Base-by-base conservation (phyloP, 1,139 yeast genomes). In the Candida sanyaensis region DNA sequence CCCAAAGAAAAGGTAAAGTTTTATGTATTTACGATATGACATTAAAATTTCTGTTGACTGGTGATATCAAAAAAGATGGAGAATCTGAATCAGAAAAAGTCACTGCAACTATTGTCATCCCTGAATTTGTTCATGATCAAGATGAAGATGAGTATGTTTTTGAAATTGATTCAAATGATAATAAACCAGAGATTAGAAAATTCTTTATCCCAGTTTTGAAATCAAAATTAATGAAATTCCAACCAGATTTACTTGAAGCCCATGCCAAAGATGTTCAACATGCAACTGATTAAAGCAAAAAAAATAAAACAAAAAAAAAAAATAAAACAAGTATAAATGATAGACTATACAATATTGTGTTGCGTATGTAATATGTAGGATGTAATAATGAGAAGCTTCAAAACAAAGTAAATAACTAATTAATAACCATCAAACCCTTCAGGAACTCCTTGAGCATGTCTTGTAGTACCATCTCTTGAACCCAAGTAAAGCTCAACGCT, bases 391-490 rank as follows among this genome's bases (percentile, higher is more conserved):
- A 17, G 21, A 17, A 17, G 21, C 17, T 6, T 5, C 6, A 11
- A 13, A 11, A 36, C n/a, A 10, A 11, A n/a, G 17, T 24, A 36
- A 9, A 34, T 1, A 34, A 7, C 5, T 17, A 8, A 26, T 23
- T 12, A 33, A 37, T 47, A 59, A 33, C 54, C 59, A 44, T 64
- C 78, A 66, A 90, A 90, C 3, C 96, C 96, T 45, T 84, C 86
- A 0, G 98, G 98, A 4, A 91, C 97, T 4, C 96, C 97, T 52
- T 79, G 78, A 0, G 97, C 97, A 55, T 85, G 92, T 41, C 80
- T 71, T 10, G 57, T 55, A 38, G 69, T 71, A 10, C 78, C 76
- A 37, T 77, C 77, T 50, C 86, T 73, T 12, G 80, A 71, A 30
- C 83, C 83, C 37, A 86, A 78, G 58, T 86, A 86, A 10, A 75